phyloP scores from a whole-genome alignment of 2,329 filamentous ascomycete genomes.

The Lasiodiplodia hormozganensis region DNA sequence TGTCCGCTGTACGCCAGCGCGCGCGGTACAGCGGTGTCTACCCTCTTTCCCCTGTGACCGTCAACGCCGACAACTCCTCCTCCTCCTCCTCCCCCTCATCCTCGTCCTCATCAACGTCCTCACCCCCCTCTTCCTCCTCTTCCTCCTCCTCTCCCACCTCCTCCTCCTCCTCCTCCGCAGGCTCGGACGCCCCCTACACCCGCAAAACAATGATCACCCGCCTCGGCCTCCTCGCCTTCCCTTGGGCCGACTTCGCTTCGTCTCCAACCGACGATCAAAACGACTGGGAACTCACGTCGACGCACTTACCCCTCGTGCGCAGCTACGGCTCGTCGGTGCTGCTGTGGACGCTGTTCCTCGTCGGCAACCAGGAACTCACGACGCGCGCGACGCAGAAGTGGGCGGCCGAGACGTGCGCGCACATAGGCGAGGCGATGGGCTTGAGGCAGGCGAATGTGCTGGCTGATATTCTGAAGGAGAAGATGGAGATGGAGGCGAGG shows the following conservation, averaged over 20 bases:
- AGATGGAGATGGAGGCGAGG: neutral
- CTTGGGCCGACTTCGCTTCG: slow-evolving; percentile 13
- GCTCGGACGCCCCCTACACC: neutral
- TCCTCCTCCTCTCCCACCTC: no score
- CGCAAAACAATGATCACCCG: neutral
- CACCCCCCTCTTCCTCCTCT: slow-evolving; percentile 31
- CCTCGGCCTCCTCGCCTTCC: slow-evolving; percentile 32
- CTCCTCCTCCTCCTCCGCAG: slow-evolving; percentile 34
- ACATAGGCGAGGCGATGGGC: slow-evolving; percentile 62
- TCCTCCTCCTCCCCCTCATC: slow-evolving; percentile 5
- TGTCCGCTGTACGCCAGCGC: slow-evolving; percentile 33
- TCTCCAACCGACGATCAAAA: neutral
- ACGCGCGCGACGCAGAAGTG: slow-evolving; percentile 37
- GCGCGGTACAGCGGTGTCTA: neutral
- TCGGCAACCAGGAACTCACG: slow-evolving; percentile 40
- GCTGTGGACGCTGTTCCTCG: slow-evolving; percentile 43
- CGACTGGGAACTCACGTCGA: slow-evolving; percentile 7
- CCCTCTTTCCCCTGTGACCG: neutral
- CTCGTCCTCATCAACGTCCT: neutral
- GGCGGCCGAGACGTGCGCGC: slow-evolving; percentile 58
- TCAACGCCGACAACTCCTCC: neutral
- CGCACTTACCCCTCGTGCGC: slow-evolving; percentile 41
- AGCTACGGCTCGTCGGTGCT: slow-evolving; percentile 41
- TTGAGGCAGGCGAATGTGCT: slow-evolving; percentile 44
- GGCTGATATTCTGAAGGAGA: slow-evolving; percentile 33